Evolutionary conservation across 305 asterid species (phyloP).

Genomic region (Lippia alba): DNA sequence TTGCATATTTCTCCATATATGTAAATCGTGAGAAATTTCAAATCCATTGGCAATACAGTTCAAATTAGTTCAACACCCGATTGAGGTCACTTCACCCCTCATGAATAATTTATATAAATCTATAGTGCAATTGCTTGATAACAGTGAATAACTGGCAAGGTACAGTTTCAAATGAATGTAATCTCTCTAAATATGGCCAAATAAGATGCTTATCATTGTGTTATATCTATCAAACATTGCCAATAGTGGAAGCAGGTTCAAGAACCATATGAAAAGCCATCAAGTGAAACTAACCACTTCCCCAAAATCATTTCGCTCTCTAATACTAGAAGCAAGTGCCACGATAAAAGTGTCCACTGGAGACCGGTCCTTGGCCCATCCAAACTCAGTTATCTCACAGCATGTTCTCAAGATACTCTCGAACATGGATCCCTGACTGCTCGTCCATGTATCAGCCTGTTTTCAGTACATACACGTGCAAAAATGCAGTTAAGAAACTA

Average conservation of each 20-base stretch:
- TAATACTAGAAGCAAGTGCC: constrained; percentile 90
- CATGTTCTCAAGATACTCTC: constrained; percentile 87
- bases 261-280: constrained; percentile 27
- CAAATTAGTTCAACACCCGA: constrained; percentile 13
- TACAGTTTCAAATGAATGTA: constrained; percentile 10
- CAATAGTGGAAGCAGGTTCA: constrained; percentile 17
- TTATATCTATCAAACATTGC: constrained; percentile 7
- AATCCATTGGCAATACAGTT: constrained; percentile 17
- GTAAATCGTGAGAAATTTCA: constrained; percentile 8
- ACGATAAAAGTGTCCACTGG: constrained; percentile 94
- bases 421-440: constrained; percentile 89
- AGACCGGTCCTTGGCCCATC: constrained; percentile 90
- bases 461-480: constrained; percentile 19
- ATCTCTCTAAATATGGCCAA: constrained; percentile 15
- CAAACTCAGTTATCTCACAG: constrained; percentile 89
- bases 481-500: constrained; percentile 30
- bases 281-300: constrained; percentile 70
- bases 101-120: constrained; percentile 1
- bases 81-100: neutral
- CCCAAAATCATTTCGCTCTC: constrained; percentile 86
- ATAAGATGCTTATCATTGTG: constrained; percentile 1
- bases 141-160: neutral
- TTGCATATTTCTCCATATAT: constrained; percentile 18
- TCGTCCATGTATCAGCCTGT: constrained; percentile 85
- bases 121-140: neutral